A percentile compares a stretch with the other conserved stretches of the same genome.
Evolutionary conservation across 2,329 filamentous ascomycete species (phyloP).

Genomic region (Nothophaeocryptopus gaeumannii): DNA sequence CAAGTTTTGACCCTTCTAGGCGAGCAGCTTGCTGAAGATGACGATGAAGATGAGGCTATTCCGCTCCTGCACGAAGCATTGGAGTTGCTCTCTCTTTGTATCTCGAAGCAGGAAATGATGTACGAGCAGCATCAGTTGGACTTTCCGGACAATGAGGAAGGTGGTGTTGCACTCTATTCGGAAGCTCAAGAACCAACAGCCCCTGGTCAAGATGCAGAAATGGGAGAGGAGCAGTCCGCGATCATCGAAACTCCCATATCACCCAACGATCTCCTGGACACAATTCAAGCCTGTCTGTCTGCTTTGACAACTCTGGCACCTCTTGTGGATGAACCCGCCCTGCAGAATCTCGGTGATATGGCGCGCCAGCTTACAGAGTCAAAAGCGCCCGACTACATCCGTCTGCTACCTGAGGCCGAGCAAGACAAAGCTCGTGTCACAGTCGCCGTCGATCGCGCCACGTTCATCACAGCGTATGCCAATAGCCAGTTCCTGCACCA

Average conservation of each 20-base stretch:
- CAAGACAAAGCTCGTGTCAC: constrained; percentile 36
- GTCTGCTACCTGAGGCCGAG: constrained; percentile 32
- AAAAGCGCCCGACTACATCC: constrained; percentile 54
- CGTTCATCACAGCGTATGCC: constrained; percentile 55
- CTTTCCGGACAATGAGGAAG: constrained; percentile 33
- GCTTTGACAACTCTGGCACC: constrained; percentile 48
- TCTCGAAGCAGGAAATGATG: constrained; percentile 45
- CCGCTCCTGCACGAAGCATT: constrained; percentile 59
- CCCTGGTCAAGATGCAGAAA: constrained; percentile 27
- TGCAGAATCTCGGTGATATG: constrained; percentile 54
- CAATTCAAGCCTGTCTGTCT: constrained; percentile 60
- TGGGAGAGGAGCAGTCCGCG: constrained; percentile 59
- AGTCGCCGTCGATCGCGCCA: constrained; percentile 54
- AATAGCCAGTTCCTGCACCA: constrained; percentile 56
- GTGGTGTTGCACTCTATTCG: constrained; percentile 27
- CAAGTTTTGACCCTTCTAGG: constrained; percentile 67
- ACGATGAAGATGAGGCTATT: constrained; percentile 48
- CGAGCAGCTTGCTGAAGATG: constrained; percentile 57
- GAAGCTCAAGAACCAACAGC: constrained; percentile 9
- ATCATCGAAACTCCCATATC: constrained; percentile 66
- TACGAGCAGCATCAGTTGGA: constrained; percentile 41
- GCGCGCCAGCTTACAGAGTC: constrained; percentile 56
- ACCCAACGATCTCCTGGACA: constrained; percentile 64
- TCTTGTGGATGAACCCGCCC: constrained; percentile 49
- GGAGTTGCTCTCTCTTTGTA: constrained; percentile 55